Percentiles rank a stretch among this genome's conserved stretches.
Conservation (phyloP, 2,329 filamentous ascomycete species). For the Penicillium sp. region DNA sequence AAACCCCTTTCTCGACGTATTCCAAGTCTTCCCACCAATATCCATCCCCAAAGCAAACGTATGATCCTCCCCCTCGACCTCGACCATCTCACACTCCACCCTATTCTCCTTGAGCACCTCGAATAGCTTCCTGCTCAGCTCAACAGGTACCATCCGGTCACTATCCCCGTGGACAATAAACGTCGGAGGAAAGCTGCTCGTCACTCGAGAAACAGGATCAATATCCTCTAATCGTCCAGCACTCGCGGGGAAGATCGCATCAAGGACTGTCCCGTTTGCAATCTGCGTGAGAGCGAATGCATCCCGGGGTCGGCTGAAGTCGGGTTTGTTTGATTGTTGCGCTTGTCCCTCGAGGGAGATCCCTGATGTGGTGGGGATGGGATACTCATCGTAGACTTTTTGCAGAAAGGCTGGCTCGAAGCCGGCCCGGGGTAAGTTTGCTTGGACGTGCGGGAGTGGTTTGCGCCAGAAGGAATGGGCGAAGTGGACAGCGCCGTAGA, state of each 20-base stretch:
- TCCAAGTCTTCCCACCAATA: slow-evolving; percentile 41
- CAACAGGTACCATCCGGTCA: slow-evolving; percentile 47
- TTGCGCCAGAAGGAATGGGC: slow-evolving; percentile 43
- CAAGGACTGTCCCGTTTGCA: slow-evolving; percentile 44
- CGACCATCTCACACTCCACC: slow-evolving; percentile 42
- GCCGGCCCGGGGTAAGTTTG: slow-evolving; percentile 29
- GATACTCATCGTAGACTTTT: slow-evolving; percentile 42
- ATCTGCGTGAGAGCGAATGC: slow-evolving; percentile 51
- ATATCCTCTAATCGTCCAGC: slow-evolving; percentile 27
- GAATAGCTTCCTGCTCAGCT: slow-evolving; percentile 41
- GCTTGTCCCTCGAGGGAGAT: slow-evolving; percentile 50
- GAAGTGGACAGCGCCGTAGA: slow-evolving; percentile 52
- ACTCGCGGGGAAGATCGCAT: slow-evolving; percentile 34
- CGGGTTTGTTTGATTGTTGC: slow-evolving; percentile 33
- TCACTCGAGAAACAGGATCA: slow-evolving; percentile 44
- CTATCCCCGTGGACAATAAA: slow-evolving; percentile 49
- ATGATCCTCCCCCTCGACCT: slow-evolving; percentile 49
- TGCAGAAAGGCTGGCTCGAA: slow-evolving; percentile 39
- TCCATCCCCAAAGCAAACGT: slow-evolving; percentile 51
- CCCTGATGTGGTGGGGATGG: slow-evolving; percentile 44
- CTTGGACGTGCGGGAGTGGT: slow-evolving; percentile 36
- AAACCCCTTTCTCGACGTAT: slow-evolving; percentile 47
- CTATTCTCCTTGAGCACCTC: slow-evolving; percentile 31
- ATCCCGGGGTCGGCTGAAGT: slow-evolving; percentile 44
- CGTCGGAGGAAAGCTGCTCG: slow-evolving; percentile 41